Evolutionary conservation across 2,329 filamentous ascomycete genomes (phyloP), one percentile per base, ranked within the genome.

Genomic region (Cytospora piceicola): DNA sequence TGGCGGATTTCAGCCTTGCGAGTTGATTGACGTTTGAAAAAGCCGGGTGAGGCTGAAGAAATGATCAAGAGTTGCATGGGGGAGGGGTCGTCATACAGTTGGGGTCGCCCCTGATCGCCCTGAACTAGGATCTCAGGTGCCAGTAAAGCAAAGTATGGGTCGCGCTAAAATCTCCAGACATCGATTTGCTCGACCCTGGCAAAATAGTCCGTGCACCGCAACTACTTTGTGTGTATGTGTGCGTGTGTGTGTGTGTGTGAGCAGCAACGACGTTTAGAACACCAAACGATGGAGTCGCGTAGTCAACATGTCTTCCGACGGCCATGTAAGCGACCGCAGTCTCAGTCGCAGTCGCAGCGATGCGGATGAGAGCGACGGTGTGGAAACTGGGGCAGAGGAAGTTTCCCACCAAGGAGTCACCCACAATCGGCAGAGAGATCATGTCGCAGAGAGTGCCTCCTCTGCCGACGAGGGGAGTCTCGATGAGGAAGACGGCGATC

Each of bases 1-100:
- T 68, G 42, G 22, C 58, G 49, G 54, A 56, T 30, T 63, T 63
- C 66, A 68, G 66, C 66, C 66, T 68, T 49, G 63, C 36, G 51
- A 14, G 22, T 58, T 39, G 32, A 32, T 15, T 29, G 63, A 68
- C 49, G 66, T 67, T 32, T 27, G 30, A 39, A 49, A 63, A 56
- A 59, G 46, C 34, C 49, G 3, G 29, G 55, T 24, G 53, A 60
- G 59, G 63, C 63, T 58, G 66, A 66, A 34, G 42, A 49, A 52
- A 27, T 53, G 39, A 36, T 15, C 52, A n/a, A 51, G 24, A 29
- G 42, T 46, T 22, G 2, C 42, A 22, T 17, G 42, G 42, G 42
- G 42, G 42, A 20, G 42, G 42, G 42, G 42, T 46, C 42, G n/a
- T 15, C 17, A 22, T 15, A 15, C 42, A 46, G 20, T 20, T 22